Evolutionary conservation across 73 alveolate genomes (phyloP), one percentile per base, ranked within the genome.

Genomic region (Durusdinium trenchii): DNA sequence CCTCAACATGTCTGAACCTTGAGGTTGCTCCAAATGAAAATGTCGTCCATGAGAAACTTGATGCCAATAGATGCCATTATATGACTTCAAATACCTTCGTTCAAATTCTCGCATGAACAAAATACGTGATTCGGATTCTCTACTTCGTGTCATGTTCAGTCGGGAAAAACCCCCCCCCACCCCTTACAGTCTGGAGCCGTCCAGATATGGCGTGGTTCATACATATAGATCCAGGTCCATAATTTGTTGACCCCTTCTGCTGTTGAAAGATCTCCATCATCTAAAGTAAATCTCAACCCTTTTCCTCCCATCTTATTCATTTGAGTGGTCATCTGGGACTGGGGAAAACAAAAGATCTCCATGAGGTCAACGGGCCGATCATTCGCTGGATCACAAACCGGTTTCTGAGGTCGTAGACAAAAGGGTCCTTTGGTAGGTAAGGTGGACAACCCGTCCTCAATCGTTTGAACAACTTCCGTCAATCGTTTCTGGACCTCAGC

Each of bases 301-400:
- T 3, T 35, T 26, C 82, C 82, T 3, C 82, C 82, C 9, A 6
- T 16, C 5, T 28, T 20, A 69, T 69, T 62, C 20, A 62, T 23
- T 30, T 69, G 82, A 6, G 3, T 6, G 5, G 48, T n/a, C 6
- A 69, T 69, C 50, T 69, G 82, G 46, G 82, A 69, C 3, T 5
- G 2, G 28, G 32, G 14, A 7, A 2, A 6, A 35, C 82, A 69
- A 69, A n/a, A 32, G 47, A 69, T 23, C 38, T 69, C 82, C 5
- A 69, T 14, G 20, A 69, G 82, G 20, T 69, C 82, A 69, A 69
- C 82, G 5, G 82, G 82, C 82, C 82, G 82, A 69, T 48, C 38
- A 40, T 64, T 64, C 78, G 9, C 32, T 64, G 78, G 81, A 67
- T n/a, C n/a, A n/a, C n/a, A n/a, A n/a, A n/a, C n/a, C n/a, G n/a